Percentiles rank a stretch among this genome's conserved stretches.
phyloP scores from a whole-genome alignment of 1,284 basidiomycete genomes.

The Microbotryomycetes sp. region DNA sequence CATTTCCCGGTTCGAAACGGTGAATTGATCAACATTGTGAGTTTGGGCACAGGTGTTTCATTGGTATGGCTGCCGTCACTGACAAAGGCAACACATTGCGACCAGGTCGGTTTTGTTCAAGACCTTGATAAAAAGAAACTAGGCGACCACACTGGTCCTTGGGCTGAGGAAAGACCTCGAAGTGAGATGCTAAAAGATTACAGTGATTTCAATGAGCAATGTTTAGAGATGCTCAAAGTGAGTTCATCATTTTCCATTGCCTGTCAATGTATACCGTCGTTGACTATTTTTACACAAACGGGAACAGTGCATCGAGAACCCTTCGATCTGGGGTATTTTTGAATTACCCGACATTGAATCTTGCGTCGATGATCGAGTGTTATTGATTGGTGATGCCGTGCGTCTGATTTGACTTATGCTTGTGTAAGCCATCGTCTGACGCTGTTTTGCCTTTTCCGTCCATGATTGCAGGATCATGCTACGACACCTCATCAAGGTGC shows the following conservation, averaged over 20 bases:
- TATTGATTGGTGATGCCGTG: conserved; percentile 39
- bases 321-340: conserved; percentile 26
- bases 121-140: conserved; percentile 32
- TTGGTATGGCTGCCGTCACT: no score
- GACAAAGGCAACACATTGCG: no score
- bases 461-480: conserved; percentile 5
- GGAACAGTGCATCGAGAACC: conserved; percentile 21
- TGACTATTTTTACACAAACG: background rate
- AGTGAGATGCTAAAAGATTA: conserved; percentile 39
- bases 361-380: conserved; percentile 33
- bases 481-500: conserved; percentile 38
- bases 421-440: background rate
- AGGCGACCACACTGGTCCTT: conserved; percentile 30
- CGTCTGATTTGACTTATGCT: no score
- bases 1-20: conserved; percentile 40
- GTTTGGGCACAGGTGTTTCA: no score
- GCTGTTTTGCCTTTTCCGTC: background rate
- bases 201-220: conserved; percentile 30
- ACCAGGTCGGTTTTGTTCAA: conserved; percentile 16
- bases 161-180: conserved; percentile 36
- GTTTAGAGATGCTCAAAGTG: conserved; percentile 31
- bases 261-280: background rate
- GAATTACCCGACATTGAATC: conserved; percentile 17
- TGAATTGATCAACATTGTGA: conserved; percentile 37
- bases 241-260: background rate